phyloP scores from a whole-genome alignment of 2,329 filamentous ascomycete genomes.

The Stenocarpella maydis region DNA sequence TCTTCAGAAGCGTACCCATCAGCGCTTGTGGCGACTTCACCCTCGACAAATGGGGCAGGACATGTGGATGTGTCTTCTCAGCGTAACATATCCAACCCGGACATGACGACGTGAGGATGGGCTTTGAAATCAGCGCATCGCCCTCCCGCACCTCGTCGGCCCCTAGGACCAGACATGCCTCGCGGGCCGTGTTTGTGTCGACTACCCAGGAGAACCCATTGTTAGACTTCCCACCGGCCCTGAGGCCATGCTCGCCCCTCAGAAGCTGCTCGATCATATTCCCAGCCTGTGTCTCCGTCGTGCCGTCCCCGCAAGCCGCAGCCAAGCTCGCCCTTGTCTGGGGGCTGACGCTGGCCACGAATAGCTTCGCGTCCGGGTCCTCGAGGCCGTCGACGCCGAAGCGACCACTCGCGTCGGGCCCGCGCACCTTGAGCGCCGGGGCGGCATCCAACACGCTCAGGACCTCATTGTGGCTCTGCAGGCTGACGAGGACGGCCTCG shows the following conservation, averaged over 20 bases:
- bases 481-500: constrained; percentile 92
- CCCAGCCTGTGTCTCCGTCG: constrained; percentile 77
- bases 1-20: constrained; percentile 89
- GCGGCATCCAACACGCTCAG: constrained; percentile 79
- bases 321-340: constrained; percentile 91
- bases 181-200: constrained; percentile 85
- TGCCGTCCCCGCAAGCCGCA: constrained; percentile 77
- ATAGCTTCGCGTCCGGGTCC: constrained; percentile 73
- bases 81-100: constrained; percentile 99
- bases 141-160: constrained; percentile 72
- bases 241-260: constrained; percentile 73
- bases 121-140: constrained; percentile 49
- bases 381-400: constrained; percentile 61
- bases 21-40: constrained; percentile 95
- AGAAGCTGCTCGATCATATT: constrained; percentile 86
- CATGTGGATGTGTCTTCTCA: constrained; percentile 95
- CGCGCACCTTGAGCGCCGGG: constrained; percentile 55
- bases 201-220: constrained; percentile 89
- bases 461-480: constrained; percentile 94
- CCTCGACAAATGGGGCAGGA: constrained; percentile 87
- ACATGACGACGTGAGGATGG: constrained; percentile 87
- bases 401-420: constrained; percentile 43
- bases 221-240: constrained; percentile 72
- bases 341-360: constrained; percentile 91
- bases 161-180: constrained; percentile 82